Evolutionary conservation across 1,284 basidiomycete species (phyloP), one percentile per base, ranked within the genome.

Genomic region (Mycena sp.): DNA sequence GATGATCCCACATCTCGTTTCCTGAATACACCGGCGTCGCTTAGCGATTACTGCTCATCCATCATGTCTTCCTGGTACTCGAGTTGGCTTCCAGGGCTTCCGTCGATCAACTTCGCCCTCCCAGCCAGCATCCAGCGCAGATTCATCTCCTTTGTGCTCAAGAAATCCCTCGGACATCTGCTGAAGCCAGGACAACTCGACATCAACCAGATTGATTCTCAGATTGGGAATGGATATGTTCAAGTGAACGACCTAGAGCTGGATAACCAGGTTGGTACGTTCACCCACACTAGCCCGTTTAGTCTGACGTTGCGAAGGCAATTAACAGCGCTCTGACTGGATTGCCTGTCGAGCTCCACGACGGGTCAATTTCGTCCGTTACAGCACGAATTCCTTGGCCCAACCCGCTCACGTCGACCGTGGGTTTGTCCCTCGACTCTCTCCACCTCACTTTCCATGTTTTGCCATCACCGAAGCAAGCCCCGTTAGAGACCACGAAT

Each of bases 171-270:
- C 0, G 96, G 96, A 3, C 91, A 92, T 72, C 85, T 98, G 66
- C 85, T 98, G 66, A 90, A 91, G 72, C 92, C 92, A 25, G 94
- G 94, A 12, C 94, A 96, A 71, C 86, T 98, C 62, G 93, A 98
- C 77, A 83, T 88, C 52, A 86, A 91, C 61, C 89, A 95, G 76
- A 91, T 98, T 72, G 95, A 98, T 71, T 93, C 95, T 25, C 95
- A 97, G 76, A 91, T 98, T 70, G 91, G 93, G 9, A 92, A 90
- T 46, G 96, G 96, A 16, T 90, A 87, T 72, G 87, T 98, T 16
- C 93, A 96, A 77, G 85, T 98, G 29, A 90, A 90, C 66, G 88
- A 94, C 69, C 80, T 98, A 46, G 88, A 95, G 74, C 79, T 98
- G 43, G 88, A 96, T 73, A 83, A 85, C 48, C 81, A 88, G 72